Conservation (phyloP, 495 filamentous ascomycete genomes). For the Tuber calosporum region DNA sequence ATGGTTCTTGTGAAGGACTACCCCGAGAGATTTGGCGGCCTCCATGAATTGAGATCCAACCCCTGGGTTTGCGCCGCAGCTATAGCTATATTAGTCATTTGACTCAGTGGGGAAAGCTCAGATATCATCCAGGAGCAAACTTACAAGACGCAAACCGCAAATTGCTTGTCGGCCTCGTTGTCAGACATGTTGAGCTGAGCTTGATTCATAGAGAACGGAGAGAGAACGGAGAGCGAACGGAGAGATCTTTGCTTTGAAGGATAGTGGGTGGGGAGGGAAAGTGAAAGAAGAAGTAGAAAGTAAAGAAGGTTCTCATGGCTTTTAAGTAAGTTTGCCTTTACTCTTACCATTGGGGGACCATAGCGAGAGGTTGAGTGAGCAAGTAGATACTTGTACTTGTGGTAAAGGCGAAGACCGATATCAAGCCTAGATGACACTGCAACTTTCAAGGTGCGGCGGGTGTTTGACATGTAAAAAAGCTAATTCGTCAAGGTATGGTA, state of each 20-base stretch:
- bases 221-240: background rate
- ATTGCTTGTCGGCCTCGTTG: conserved; percentile 10
- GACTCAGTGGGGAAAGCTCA: no score
- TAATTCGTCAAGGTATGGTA: no score
- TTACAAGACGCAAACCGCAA: conserved; percentile 66
- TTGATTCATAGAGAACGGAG: background rate
- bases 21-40: conserved; percentile 71
- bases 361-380: background rate
- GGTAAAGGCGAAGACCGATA: no score
- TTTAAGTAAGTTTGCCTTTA: background rate
- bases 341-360: background rate
- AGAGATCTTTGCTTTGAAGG: background rate
- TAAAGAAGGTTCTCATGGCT: background rate
- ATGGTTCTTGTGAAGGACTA: conserved; percentile 62
- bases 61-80: conserved; percentile 52
- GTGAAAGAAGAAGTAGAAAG: background rate
- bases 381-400: no score
- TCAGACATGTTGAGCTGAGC: background rate
- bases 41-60: conserved; percentile 60
- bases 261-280: background rate
- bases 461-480: no score
- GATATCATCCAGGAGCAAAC: conserved; percentile 48
- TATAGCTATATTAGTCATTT: background rate
- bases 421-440: no score
- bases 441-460: no score